These are phyloP conservation scores for Magnolia sinica DNA, from an alignment of 164 flowering plant genomes.

Conservation along the genomic window DNA sequence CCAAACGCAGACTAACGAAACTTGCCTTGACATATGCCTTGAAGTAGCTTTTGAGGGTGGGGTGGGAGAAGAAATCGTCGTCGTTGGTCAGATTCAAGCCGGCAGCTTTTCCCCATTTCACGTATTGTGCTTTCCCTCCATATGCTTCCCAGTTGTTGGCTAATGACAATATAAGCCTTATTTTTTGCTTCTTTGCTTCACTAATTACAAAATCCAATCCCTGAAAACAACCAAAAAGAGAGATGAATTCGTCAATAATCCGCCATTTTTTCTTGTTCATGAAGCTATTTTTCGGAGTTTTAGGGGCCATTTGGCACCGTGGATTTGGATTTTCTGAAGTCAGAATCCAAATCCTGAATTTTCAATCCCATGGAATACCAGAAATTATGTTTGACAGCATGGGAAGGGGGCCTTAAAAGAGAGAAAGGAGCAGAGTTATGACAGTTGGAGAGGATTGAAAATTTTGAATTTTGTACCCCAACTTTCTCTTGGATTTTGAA, in stretches of 20 bases:
- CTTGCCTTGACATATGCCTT: slow-evolving; percentile 82
- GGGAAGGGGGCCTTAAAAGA: too few relatives aligned
- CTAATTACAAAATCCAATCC: slow-evolving; percentile 92
- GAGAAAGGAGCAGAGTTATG: too few relatives aligned
- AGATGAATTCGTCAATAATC: neutral
- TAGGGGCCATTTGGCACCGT: too few relatives aligned
- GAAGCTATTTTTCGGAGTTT: neutral
- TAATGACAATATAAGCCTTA: slow-evolving; percentile 79
- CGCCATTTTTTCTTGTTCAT: neutral
- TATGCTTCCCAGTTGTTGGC: slow-evolving; percentile 86
- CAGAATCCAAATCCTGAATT: too few relatives aligned
- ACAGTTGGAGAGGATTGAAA: too few relatives aligned
- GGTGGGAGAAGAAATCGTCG: slow-evolving; percentile 87
- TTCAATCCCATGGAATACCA: too few relatives aligned
- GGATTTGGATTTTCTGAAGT: too few relatives aligned
- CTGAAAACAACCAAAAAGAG: slow-evolving; percentile 28
- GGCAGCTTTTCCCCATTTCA: slow-evolving; percentile 85
- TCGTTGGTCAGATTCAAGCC: slow-evolving; percentile 76
- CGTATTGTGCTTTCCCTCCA: slow-evolving; percentile 91
- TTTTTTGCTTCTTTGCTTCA: slow-evolving; percentile 81
- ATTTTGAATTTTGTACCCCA: too few relatives aligned
- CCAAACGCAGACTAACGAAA: neutral
- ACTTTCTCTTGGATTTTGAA: too few relatives aligned
- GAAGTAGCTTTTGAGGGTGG: slow-evolving; percentile 67
- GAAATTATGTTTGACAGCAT: too few relatives aligned